Evolutionary conservation across 148 eudicot species (phyloP), one percentile per base, ranked within the genome.

Genomic region (Salicornia ramosissima): DNA sequence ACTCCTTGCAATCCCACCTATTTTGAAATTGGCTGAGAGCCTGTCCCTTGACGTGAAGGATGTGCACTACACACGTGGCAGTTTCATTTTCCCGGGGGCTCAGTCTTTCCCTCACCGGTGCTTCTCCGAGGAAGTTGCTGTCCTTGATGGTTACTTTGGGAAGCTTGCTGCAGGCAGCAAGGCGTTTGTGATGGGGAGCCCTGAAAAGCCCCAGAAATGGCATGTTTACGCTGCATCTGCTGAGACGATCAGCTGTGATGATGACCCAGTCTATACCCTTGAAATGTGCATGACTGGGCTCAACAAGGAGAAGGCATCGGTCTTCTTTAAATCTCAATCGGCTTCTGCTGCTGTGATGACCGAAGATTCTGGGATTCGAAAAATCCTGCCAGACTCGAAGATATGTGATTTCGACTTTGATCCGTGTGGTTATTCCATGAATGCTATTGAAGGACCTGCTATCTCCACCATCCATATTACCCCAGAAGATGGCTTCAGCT

Each of bases 371-470:
- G 95, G 97, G 22, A 88, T 91, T 71, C 78, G 92, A 30, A 85
- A 88, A 36, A 91, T 91, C 51, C 90, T 91, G 31, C 97, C 97
- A 0, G 64, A 85, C 8, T 91, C 97, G 0, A 14, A 74, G 7
- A 88, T 91, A 8, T 86, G 97, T 24, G 97, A 91, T 74, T 91
- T 91, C 64, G 90, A 88, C 62, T 91, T 91, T 40, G 95, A 91
- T n/a, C 97, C 97, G 5, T 91, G 97, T 75, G 97, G 97, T 0
- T 91, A 91, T 63, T 91, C 97, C 50, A 91, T 91, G 97, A 91
- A 91, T 49, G 79, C 97, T 10, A 80, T 91, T 36, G 97, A 91
- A 71, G 97, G 85, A 70, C 71, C 80, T 74, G 95, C 95, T 0
- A 63, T 88, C 68, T 91, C 97, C 18, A 91, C 97, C 52, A 88